These are phyloP conservation scores for Fusarium torreyae DNA, from an alignment of 2,329 filamentous ascomycete genomes.

Conservation along the genomic window DNA sequence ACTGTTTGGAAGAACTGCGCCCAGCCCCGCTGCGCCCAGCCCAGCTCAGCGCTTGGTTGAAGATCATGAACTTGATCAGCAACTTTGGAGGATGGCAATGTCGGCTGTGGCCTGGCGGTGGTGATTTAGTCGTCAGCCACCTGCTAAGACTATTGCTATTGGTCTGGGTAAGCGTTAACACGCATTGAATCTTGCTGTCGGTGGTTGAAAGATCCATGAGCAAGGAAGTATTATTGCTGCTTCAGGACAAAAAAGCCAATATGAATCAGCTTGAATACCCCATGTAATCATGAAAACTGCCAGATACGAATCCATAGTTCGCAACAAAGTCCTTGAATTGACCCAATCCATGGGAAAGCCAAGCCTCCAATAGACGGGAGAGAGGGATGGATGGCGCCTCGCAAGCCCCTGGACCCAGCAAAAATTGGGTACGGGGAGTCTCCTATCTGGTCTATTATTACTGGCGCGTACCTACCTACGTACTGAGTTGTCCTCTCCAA, in stretches of 20 bases:
- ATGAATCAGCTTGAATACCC: slow-evolving; percentile 16
- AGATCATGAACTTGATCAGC: slow-evolving; percentile 45
- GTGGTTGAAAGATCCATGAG: not conserved
- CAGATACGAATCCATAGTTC: not conserved
- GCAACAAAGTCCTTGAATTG: slow-evolving; percentile 3
- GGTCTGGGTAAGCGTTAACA: slow-evolving; percentile 5
- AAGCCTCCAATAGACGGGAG: slow-evolving; percentile 16
- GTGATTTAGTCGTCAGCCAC: slow-evolving; percentile 23
- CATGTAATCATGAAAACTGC: slow-evolving; percentile 21
- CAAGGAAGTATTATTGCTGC: not conserved
- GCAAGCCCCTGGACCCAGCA: slow-evolving; percentile 44
- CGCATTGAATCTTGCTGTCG: not conserved
- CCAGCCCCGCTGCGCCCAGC: slow-evolving; percentile 11
- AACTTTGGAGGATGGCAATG: slow-evolving; percentile 35
- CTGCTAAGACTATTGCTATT: slow-evolving; percentile 8
- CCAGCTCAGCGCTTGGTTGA: slow-evolving; percentile 24
- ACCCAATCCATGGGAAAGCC: slow-evolving; percentile 3
- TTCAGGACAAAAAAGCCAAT: not conserved
- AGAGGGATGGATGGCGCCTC: slow-evolving; percentile 35
- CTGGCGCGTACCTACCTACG: slow-evolving; percentile 18
- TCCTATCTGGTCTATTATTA: slow-evolving; percentile 41
- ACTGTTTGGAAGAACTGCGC: not conserved
- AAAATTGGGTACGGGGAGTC: slow-evolving; percentile 43
- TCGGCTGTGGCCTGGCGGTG: slow-evolving; percentile 28
- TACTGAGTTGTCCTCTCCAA: slow-evolving; percentile 48